A percentile compares a stretch with the other conserved stretches of the same genome.
These are phyloP conservation scores for Blastobotrys niveus DNA, from an alignment of 1,139 yeast species.

Conservation along the genomic window DNA sequence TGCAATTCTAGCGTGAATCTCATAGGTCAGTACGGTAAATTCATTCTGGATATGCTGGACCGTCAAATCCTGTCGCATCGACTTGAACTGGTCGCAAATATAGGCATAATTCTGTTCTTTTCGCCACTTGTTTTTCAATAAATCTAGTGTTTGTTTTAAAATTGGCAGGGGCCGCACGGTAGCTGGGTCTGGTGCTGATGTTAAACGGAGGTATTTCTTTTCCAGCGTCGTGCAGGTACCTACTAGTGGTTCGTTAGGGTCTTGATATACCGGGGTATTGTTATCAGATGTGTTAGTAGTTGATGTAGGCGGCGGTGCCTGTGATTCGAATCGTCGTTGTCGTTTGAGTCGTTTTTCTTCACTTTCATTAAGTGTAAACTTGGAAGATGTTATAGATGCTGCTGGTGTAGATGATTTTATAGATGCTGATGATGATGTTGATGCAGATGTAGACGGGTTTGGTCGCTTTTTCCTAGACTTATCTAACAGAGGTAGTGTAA, in stretches of 20 bases:
- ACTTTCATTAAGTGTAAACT: conserved; percentile 31
- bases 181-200: conserved; percentile 87
- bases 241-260: conserved; percentile 39
- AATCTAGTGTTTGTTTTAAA: conserved; percentile 52
- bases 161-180: conserved; percentile 68
- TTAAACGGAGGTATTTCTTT: conserved; percentile 72
- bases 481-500: conserved; percentile 48
- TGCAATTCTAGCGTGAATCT: conserved; percentile 82
- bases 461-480: conserved; percentile 15
- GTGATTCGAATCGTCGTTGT: conserved; percentile 48
- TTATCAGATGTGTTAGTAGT: not conserved
- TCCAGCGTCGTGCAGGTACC: conserved; percentile 67
- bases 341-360: conserved; percentile 42
- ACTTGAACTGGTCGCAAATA: conserved; percentile 82
- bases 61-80: conserved; percentile 86
- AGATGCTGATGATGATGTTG: not conserved
- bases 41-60: conserved; percentile 83
- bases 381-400: not conserved
- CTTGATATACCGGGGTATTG: not conserved
- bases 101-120: conserved; percentile 60
- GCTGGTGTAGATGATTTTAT: not conserved
- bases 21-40: conserved; percentile 75
- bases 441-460: not conserved
- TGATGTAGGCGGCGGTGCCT: conserved; percentile 14
- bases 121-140: conserved; percentile 51